Evolutionary conservation across 345 rosid genomes (phyloP).

Genomic region (Schrenkiella parvula): DNA sequence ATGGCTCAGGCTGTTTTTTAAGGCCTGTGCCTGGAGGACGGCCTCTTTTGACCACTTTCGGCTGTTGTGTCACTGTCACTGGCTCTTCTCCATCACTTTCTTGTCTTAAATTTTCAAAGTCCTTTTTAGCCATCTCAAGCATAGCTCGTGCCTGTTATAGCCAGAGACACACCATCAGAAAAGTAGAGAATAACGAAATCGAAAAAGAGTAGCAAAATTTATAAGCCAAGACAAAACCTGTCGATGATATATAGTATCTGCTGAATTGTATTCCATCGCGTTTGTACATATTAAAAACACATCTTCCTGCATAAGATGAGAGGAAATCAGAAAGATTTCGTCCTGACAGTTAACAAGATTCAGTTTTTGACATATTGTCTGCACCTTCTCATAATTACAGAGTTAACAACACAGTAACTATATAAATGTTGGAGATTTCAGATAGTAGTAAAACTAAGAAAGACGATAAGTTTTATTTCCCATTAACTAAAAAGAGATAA

Average conservation of each 20-base stretch:
- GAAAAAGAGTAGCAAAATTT: background rate
- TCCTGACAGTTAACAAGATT: background rate
- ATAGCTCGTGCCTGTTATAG: conserved; percentile 71
- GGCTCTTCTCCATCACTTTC: conserved; percentile 61
- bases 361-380: background rate
- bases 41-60: conserved; percentile 44
- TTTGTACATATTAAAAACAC: conserved; percentile 74
- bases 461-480: background rate
- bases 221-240: conserved; percentile 44
- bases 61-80: conserved; percentile 42
- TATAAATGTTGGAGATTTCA: background rate
- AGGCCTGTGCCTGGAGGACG: conserved; percentile 32
- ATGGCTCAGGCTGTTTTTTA: conserved; percentile 56
- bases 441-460: background rate
- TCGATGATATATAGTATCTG: conserved; percentile 72
- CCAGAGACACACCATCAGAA: background rate
- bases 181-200: background rate
- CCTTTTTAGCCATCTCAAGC: conserved; percentile 78
- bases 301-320: conserved; percentile 49
- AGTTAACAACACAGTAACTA: background rate
- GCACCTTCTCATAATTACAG: background rate
- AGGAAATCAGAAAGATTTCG: background rate
- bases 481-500: background rate
- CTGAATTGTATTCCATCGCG: conserved; percentile 87
- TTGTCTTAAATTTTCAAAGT: conserved; percentile 76